phyloP scores from a whole-genome alignment of 768 basidiomycete genomes.

The Calocybe indica region DNA sequence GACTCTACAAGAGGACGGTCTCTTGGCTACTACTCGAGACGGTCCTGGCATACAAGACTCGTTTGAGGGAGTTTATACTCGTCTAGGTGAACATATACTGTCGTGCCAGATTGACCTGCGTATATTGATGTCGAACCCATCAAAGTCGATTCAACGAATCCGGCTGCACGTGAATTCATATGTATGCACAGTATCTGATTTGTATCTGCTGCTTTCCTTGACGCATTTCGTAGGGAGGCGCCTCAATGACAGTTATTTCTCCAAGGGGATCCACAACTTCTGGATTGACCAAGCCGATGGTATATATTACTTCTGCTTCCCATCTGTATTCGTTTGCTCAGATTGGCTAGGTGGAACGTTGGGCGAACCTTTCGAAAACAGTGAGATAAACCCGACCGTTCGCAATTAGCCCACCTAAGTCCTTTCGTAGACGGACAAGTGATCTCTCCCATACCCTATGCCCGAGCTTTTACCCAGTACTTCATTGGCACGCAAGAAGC shows the following conservation, averaged over 20 bases:
- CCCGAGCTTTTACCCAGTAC: constrained; percentile 27
- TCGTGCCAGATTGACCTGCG: not conserved
- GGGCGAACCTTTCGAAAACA: constrained; percentile 29
- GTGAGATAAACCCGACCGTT: constrained; percentile 9
- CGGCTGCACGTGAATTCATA: constrained; percentile 28
- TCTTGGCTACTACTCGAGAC: constrained; percentile 28
- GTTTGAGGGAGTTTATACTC: constrained; percentile 28
- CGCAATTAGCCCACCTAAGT: not conserved
- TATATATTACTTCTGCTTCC: no score
- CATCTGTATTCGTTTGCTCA: no score
- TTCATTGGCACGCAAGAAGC: constrained; percentile 30
- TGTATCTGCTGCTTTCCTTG: not conserved
- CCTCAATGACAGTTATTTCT: constrained; percentile 29
- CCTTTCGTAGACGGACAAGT: constrained; percentile 21
- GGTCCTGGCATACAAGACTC: constrained; percentile 30
- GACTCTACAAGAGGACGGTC: constrained; percentile 21
- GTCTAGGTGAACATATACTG: constrained; percentile 12
- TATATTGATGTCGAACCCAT: not conserved
- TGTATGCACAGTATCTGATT: constrained; percentile 13
- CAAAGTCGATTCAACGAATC: constrained; percentile 29
- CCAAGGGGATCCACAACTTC: constrained; percentile 29
- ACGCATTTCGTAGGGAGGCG: constrained; percentile 21
- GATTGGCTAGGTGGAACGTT: constrained; percentile 17
- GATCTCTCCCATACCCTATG: constrained; percentile 23
- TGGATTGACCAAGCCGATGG: constrained; percentile 33